Percentiles rank a stretch among this genome's conserved stretches.
phyloP scores from a whole-genome alignment of 108 stramenopile species.

The Nitzschia sp. region DNA sequence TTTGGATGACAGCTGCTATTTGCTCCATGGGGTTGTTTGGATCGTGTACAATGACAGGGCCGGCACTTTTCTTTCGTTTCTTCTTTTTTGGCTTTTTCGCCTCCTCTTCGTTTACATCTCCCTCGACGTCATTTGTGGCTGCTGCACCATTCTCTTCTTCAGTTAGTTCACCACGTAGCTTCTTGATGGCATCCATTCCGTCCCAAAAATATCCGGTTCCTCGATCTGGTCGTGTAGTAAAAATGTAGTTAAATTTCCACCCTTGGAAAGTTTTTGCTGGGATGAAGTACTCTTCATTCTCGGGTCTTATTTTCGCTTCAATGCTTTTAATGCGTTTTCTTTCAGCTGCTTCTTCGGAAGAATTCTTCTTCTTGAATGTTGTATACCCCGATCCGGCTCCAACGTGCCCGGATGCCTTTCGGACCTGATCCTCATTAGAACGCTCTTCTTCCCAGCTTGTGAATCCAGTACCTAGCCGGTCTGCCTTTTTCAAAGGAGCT shows the following conservation, averaged over 20 bases:
- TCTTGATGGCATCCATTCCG: slow-evolving; percentile 74
- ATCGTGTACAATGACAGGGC: slow-evolving; percentile 47
- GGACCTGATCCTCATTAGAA: slow-evolving; percentile 52
- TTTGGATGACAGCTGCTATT: slow-evolving; percentile 55
- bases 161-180: slow-evolving; percentile 34
- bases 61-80: slow-evolving; percentile 53
- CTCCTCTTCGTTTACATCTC: background rate
- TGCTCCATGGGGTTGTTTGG: slow-evolving; percentile 77
- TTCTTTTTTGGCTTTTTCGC: slow-evolving; percentile 33
- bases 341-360: slow-evolving; percentile 45
- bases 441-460: slow-evolving; percentile 72
- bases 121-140: background rate
- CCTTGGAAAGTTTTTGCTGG: slow-evolving; percentile 62
- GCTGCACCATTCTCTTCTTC: background rate
- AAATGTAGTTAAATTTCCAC: slow-evolving; percentile 81
- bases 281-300: slow-evolving; percentile 66
- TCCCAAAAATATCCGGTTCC: slow-evolving; percentile 91
- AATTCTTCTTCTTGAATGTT: slow-evolving; percentile 54
- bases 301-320: slow-evolving; percentile 62
- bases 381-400: slow-evolving; percentile 61
- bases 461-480: slow-evolving; percentile 65
- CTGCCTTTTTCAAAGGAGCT: slow-evolving; percentile 70
- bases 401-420: slow-evolving; percentile 60
- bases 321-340: slow-evolving; percentile 56
- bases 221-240: slow-evolving; percentile 65